Conservation (phyloP, 345 rosid genomes). For the Erodium maritimum region DNA sequence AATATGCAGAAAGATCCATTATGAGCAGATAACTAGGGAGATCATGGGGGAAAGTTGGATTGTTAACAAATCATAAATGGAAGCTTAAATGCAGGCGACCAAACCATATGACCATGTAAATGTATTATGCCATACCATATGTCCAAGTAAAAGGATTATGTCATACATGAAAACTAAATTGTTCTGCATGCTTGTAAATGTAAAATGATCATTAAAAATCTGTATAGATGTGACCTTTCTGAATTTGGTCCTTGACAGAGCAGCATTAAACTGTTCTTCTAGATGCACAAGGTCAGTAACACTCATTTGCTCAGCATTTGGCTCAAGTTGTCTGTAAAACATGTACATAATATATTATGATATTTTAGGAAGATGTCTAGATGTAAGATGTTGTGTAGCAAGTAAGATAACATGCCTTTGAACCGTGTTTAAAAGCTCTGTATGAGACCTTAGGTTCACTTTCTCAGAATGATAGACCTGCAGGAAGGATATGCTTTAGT, state of each 20-base stretch:
- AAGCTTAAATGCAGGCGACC: too few species aligned
- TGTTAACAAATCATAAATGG: too few species aligned
- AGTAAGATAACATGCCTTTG: neutral
- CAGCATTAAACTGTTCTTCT: neutral
- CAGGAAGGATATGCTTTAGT: neutral
- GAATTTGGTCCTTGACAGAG: neutral
- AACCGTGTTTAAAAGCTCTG: neutral
- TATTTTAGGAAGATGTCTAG: too few species aligned
- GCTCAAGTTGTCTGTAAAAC: neutral
- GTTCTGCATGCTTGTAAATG: too few species aligned
- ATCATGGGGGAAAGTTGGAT: too few species aligned
- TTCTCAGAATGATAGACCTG: neutral
- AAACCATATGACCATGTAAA: too few species aligned
- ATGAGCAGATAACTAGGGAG: too few species aligned
- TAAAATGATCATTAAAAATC: neutral
- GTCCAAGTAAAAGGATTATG: too few species aligned
- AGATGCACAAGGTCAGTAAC: neutral
- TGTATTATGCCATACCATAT: too few species aligned
- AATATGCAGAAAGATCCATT: too few species aligned
- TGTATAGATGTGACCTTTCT: neutral
- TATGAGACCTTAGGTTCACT: neutral
- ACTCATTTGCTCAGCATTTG: neutral
- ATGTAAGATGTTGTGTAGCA: neutral
- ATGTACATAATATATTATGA: too few species aligned
- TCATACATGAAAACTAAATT: too few species aligned